Evolutionary conservation across 2,329 filamentous ascomycete species (phyloP).

Genomic region (Leptographium wingfieldii): DNA sequence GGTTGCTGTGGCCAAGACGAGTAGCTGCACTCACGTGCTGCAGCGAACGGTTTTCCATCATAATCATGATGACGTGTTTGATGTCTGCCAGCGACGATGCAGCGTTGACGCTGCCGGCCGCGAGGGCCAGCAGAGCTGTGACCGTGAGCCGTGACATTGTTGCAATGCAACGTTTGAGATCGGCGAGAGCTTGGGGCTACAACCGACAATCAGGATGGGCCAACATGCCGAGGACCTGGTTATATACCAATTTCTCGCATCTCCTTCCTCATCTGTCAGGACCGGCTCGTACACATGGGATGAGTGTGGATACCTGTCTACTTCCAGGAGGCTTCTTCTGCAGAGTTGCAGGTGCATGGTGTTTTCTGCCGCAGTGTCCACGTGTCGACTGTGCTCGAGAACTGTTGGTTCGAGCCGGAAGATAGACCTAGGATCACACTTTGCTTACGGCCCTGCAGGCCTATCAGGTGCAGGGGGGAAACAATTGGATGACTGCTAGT

Average conservation of each 20-base stretch:
- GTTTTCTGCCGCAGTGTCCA: neutral
- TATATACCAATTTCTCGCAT: neutral
- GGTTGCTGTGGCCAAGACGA: neutral
- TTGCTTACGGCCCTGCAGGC: neutral
- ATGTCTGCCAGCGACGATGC: conserved; percentile 34
- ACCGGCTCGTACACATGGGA: neutral
- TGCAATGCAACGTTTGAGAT: neutral
- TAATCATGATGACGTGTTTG: conserved; percentile 45
- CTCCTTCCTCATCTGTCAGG: neutral
- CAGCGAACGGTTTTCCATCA: conserved; percentile 31
- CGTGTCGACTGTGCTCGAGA: neutral
- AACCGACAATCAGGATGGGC: neutral
- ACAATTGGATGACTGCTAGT: neutral
- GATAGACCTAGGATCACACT: neutral
- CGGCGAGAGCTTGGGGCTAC: neutral
- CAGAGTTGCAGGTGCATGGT: neutral
- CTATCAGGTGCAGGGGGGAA: neutral
- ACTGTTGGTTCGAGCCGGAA: neutral
- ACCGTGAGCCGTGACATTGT: conserved; percentile 9
- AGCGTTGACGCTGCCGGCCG: conserved; percentile 11
- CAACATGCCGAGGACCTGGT: neutral
- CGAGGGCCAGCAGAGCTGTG: conserved; percentile 9
- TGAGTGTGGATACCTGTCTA: neutral
- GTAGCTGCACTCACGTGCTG: conserved; percentile 16
- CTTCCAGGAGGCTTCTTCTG: neutral